A percentile compares a stretch with the other conserved stretches of the same genome.
Conservation (phyloP, 495 filamentous ascomycete genomes). For the Penicillium flavigenum region DNA sequence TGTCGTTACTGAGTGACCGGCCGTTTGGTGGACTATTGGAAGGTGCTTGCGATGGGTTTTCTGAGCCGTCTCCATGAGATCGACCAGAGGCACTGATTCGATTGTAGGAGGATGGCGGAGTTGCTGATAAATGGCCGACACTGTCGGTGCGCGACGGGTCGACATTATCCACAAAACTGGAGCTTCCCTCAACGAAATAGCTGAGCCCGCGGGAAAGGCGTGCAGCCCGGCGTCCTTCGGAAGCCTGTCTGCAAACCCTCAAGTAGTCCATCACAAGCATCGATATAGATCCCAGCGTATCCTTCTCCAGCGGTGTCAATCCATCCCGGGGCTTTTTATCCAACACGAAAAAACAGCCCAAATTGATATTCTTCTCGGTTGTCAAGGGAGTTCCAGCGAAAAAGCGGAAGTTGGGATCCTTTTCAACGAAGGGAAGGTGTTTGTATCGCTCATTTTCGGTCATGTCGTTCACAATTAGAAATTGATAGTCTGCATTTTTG, state of each 20-base stretch:
- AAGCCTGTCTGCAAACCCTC: constrained; percentile 55
- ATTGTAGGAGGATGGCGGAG: constrained; percentile 30
- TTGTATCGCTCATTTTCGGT: constrained; percentile 42
- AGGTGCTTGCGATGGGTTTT: constrained; percentile 24
- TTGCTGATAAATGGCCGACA: constrained; percentile 21
- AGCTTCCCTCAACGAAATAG: constrained; percentile 60
- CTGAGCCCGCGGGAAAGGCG: constrained; percentile 62
- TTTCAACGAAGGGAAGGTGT: constrained; percentile 41
- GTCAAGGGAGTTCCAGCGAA: constrained; percentile 57
- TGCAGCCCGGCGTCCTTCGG: constrained; percentile 56
- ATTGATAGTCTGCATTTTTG: constrained; percentile 28
- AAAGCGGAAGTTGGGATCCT: constrained; percentile 44
- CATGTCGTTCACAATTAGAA: constrained; percentile 44
- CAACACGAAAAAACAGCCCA: constrained; percentile 68
- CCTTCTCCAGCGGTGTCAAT: constrained; percentile 37
- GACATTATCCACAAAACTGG: constrained; percentile 41
- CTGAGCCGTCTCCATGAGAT: constrained; percentile 31
- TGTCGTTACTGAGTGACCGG: constrained; percentile 30
- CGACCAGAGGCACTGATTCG: constrained; percentile 29
- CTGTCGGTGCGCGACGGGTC: constrained; percentile 32
- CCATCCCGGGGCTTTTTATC: constrained; percentile 48
- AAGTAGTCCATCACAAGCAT: constrained; percentile 63
- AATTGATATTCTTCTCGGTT: constrained; percentile 64
- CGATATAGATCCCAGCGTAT: constrained; percentile 49
- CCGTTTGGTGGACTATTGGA: constrained; percentile 26